Evolutionary conservation across 352 stramenopile genomes (phyloP).

Genomic region (Phytophthora pistaciae): DNA sequence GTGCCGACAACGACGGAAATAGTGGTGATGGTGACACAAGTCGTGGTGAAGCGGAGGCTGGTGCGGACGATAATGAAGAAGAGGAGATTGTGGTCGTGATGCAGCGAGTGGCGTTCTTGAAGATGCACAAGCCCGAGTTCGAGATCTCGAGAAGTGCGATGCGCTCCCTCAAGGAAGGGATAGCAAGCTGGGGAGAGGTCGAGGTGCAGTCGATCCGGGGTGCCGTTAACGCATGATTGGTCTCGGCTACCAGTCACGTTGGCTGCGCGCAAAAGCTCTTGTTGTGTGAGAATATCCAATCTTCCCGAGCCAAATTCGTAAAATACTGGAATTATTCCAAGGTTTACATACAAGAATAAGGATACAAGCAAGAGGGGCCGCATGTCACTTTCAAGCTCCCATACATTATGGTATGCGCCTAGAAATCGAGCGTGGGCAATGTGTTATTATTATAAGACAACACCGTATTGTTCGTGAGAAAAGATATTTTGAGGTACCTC

Average conservation of each 20-base stretch:
- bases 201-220: slow-evolving; percentile 41
- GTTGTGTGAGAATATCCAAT: neutral
- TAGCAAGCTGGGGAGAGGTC: slow-evolving; percentile 42
- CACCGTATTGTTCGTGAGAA: too few species aligned
- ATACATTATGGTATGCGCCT: too few species aligned
- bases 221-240: slow-evolving; percentile 29
- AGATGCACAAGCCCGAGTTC: slow-evolving; percentile 42
- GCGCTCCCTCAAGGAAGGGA: slow-evolving; percentile 36
- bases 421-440: too few species aligned
- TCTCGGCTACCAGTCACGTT: neutral
- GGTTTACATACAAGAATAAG: too few species aligned
- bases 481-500: too few species aligned
- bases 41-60: neutral
- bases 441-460: too few species aligned
- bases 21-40: neutral
- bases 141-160: slow-evolving; percentile 30
- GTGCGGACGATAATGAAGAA: slow-evolving; percentile 14
- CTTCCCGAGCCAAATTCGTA: too few species aligned
- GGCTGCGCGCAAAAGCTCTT: neutral
- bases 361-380: too few species aligned
- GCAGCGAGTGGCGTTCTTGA: slow-evolving; percentile 39
- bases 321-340: too few species aligned
- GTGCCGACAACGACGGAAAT: neutral
- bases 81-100: slow-evolving; percentile 45
- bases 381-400: too few species aligned